Evolutionary conservation across 2,329 filamentous ascomycete genomes (phyloP), one percentile per base, ranked within the genome.

Genomic region (Fusarium keratoplasticum): DNA sequence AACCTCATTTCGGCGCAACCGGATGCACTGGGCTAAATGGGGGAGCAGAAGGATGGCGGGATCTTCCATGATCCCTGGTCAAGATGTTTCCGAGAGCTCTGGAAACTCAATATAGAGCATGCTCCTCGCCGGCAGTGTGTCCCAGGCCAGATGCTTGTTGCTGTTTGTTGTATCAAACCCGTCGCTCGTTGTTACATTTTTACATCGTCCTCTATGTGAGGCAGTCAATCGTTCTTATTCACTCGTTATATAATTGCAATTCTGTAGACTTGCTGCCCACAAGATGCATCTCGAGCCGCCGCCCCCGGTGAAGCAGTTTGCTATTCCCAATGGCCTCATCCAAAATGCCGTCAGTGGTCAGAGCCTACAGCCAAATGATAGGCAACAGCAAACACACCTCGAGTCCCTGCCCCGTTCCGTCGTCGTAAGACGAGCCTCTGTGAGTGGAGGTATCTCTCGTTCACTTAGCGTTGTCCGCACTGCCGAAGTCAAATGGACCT

Each of bases 381-480:
- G 64, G 33, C 25, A 66, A 22, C 33, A 25, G 13, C 57, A 61
- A 18, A 55, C 57, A 27, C 64, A 61, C 33, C 57, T 66, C 25
- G 35, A 61, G 18, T 66, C 64, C 5, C 42, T 66, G 3, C 64
- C 64, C 31, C 42, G 27, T 3, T 61, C 64, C n/a, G 57, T 66
- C 25, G 63, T 66, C n/a, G 44, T 66, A n/a, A 60, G 44, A n/a
- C 40, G 27, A 11, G 31, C 57, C 25, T 35, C 57, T 14, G 13
- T 40, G 8, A 18, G 18, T 18, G 33, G 42, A 11, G 54, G 63
- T 60, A 35, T 66, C 22, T 59, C 57, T 55, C 64, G 64, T 31
- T 66, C 64, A n/a, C 27, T 66, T 20, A 66, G 64, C n/a, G 64
- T 66, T 25, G 64, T 66, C 6, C 64, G 64, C 33, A 66, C 57